Evolutionary conservation across 2,329 filamentous ascomycete genomes (phyloP), one percentile per base, ranked within the genome.

Genomic region (Fusarium sp.): DNA sequence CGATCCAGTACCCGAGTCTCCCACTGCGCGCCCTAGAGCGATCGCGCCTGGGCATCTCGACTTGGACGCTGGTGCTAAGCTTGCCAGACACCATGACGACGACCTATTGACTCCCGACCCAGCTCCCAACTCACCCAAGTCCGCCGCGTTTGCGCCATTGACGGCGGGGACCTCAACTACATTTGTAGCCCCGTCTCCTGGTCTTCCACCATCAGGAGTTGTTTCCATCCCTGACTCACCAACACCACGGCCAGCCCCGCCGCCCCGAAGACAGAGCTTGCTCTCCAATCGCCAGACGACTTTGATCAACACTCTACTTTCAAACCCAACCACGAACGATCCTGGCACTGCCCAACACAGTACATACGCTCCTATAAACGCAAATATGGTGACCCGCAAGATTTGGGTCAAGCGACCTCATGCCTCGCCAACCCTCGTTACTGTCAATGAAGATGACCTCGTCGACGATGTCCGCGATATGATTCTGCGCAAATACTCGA

Each of bases 381-480:
- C 74, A 60, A 79, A 74, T 58, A 88, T 88, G 86, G 78, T 85
- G 65, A 87, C 84, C 55, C 85, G 92, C 74, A 97, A 96, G 82
- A 88, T 98, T 70, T 99, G 95, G 95, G 94, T 98, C 74, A 95
- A 91, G 81, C 86, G 94, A 71, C 91, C 91, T 19, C 85, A 89
- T 65, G 91, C 89, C 57, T 97, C 94, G 53, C 88, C 94, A 35
- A 99, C 95, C 12, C 83, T 95, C 71, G 90, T 99, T 52, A 88
- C 90, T 59, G 91, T 96, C 70, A 84, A 87, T 68, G 91, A 96
- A 71, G 92, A 96, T 70, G 93, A 97, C 73, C 80, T 98, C 69
- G 93, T 98, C 54, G 95, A 99, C 76, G 94, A 97, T 77, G 89
- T 97, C 61, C 90, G 94, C 69, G 95, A 97, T 69, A 87, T 92